Conservation (phyloP, 768 basidiomycete species). For the Boletus subcaerulescens region DNA sequence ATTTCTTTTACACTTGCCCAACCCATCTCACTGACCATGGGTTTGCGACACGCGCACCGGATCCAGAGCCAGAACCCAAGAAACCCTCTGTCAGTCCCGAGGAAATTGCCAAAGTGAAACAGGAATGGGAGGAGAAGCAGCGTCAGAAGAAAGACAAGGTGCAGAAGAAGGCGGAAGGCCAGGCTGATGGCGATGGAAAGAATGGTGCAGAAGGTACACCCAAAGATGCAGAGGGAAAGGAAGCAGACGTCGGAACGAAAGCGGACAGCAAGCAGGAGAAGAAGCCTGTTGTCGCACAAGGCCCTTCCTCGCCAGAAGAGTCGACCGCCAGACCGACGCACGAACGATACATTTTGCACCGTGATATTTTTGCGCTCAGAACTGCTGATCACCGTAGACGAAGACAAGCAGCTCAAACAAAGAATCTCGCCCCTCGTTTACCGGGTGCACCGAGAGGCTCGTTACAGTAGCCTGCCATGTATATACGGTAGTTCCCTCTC, state of each 20-base stretch:
- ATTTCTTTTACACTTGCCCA: conserved; percentile 85
- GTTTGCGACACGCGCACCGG: conserved; percentile 57
- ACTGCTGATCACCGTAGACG: conserved; percentile 70
- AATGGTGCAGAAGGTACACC: background rate
- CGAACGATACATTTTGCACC: conserved; percentile 76
- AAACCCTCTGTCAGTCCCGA: conserved; percentile 47
- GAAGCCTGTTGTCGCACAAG: conserved; percentile 11
- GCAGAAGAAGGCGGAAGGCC: conserved; percentile 40
- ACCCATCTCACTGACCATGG: conserved; percentile 77
- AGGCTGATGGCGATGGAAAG: conserved; percentile 35
- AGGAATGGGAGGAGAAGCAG: conserved; percentile 77
- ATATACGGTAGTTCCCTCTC: background rate
- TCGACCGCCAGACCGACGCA: conserved; percentile 50
- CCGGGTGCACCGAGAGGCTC: conserved; percentile 55
- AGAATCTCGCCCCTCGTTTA: conserved; percentile 66
- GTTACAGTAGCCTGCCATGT: conserved; percentile 7
- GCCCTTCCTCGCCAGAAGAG: conserved; percentile 30
- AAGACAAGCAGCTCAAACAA: conserved; percentile 62
- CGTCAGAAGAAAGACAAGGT: conserved; percentile 54
- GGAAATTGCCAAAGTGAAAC: conserved; percentile 75
- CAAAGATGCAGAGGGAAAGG: conserved; percentile 32
- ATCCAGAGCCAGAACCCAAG: conserved; percentile 39
- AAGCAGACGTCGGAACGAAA: conserved; percentile 35
- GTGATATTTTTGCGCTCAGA: conserved; percentile 80
- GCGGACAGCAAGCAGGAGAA: conserved; percentile 22